phyloP scores from a whole-genome alignment of 2,329 filamentous ascomycete genomes.

The Colletotrichum sp. region DNA sequence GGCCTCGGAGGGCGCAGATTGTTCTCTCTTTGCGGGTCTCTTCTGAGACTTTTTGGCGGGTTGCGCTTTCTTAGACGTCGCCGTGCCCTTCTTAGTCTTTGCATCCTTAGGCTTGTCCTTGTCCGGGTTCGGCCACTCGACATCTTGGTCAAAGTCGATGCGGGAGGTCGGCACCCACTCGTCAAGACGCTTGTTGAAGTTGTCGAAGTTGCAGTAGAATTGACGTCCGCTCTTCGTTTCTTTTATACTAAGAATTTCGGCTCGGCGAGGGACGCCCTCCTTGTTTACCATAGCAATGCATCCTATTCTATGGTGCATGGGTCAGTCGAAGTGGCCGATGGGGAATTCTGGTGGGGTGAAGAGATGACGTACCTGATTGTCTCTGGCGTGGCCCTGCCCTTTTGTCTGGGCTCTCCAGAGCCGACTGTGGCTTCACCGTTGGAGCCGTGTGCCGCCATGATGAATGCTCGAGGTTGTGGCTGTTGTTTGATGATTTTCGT shows the following conservation, averaged over 20 bases:
- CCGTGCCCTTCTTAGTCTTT: slow-evolving; percentile 76
- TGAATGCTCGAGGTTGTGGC: slow-evolving; percentile 30
- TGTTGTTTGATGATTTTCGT: slow-evolving; percentile 5
- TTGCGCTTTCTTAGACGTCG: slow-evolving; percentile 57
- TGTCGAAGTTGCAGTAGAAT: slow-evolving; percentile 97
- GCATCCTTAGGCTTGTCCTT: slow-evolving; percentile 78
- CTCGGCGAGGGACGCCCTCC: slow-evolving; percentile 86
- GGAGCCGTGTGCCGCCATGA: slow-evolving; percentile 59
- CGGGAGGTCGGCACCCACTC: slow-evolving; percentile 89
- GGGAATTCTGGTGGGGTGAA: neutral
- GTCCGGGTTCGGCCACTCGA: slow-evolving; percentile 94
- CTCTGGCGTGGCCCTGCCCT: slow-evolving; percentile 82
- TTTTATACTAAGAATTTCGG: slow-evolving; percentile 94
- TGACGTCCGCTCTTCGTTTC: slow-evolving; percentile 86
- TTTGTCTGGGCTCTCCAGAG: slow-evolving; percentile 66
- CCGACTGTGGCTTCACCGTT: slow-evolving; percentile 61
- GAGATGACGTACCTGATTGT: slow-evolving; percentile 71
- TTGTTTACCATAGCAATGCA: slow-evolving; percentile 68
- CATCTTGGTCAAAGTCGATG: slow-evolving; percentile 87
- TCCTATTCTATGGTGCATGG: slow-evolving; percentile 43
- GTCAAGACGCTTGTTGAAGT: slow-evolving; percentile 87
- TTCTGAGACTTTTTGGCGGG: slow-evolving; percentile 65
- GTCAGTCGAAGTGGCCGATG: neutral
- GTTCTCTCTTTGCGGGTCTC: slow-evolving; percentile 59
- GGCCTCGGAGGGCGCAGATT: slow-evolving; percentile 58